Evolutionary conservation across 2,329 filamentous ascomycete genomes (phyloP).

Genomic region (Raffaelea deltoideospora): DNA sequence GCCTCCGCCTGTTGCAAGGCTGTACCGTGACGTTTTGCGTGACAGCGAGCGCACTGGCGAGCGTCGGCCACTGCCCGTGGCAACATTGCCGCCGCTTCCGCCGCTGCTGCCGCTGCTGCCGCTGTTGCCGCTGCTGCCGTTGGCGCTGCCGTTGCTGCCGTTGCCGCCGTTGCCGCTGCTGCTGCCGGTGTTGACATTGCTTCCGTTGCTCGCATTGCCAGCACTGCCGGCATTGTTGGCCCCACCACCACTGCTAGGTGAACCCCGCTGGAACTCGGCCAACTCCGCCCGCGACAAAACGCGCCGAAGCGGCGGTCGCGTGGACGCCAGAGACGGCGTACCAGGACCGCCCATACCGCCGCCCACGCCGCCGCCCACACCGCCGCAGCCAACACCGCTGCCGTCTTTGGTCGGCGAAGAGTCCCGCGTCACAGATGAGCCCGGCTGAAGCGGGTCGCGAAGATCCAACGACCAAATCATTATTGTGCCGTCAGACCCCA

Average conservation of each 20-base stretch:
- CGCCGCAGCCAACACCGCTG: too few relatives aligned
- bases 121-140: too few relatives aligned
- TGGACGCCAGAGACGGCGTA: conserved; percentile 23
- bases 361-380: too few relatives aligned
- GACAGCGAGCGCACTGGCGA: conserved; percentile 40
- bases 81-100: not conserved
- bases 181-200: not conserved
- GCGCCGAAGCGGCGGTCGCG: conserved; percentile 62
- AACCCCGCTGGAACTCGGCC: conserved; percentile 55
- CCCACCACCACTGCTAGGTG: conserved; percentile 12
- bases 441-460: conserved; percentile 24
- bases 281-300: conserved; percentile 80
- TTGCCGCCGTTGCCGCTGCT: not conserved
- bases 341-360: too few relatives aligned
- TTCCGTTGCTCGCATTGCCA: not conserved
- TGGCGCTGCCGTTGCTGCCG: too few relatives aligned
- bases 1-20: conserved; percentile 23
- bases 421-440: conserved; percentile 7
- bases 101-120: not conserved
- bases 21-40: conserved; percentile 38
- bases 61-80: conserved; percentile 22
- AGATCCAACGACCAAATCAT: conserved; percentile 59
- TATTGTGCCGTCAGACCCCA: conserved; percentile 65
- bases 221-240: not conserved
- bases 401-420: conserved; percentile 34